A percentile compares a stretch with the other conserved stretches of the same genome.
These are phyloP conservation scores for Debaryomyces sp. DNA, from an alignment of 1,139 yeast species.

Conservation along the genomic window DNA sequence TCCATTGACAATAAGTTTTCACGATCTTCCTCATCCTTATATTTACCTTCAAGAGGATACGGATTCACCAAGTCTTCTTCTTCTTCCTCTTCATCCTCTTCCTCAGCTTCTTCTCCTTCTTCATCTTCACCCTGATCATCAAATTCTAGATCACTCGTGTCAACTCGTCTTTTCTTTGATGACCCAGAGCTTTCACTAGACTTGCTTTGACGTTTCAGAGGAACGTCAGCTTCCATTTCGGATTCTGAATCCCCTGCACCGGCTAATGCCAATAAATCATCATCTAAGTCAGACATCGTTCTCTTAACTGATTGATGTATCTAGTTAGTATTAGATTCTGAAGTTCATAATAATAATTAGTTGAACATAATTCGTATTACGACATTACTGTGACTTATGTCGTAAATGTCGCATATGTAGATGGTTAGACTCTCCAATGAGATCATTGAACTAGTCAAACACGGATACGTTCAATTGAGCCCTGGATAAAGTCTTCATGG, in stretches of 20 bases:
- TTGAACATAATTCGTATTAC: not conserved
- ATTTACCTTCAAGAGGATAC: conserved; percentile 92
- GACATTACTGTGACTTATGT: not conserved
- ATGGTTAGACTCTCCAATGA: no score
- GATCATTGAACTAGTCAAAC: no score
- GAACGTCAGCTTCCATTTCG: conserved; percentile 29
- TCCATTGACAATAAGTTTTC: conserved; percentile 70
- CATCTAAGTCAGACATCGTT: conserved; percentile 68
- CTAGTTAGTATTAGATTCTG: not conserved
- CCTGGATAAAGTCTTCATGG: no score
- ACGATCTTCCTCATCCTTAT: conserved; percentile 80
- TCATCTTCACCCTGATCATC: conserved; percentile 40
- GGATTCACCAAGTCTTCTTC: conserved; percentile 59
- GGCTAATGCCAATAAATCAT: conserved; percentile 88
- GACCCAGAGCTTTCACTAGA: conserved; percentile 21
- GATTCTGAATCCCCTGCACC: conserved; percentile 49
- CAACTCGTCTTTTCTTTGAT: conserved; percentile 23
- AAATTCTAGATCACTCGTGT: conserved; percentile 16
- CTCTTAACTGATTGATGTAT: not conserved
- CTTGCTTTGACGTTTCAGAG: conserved; percentile 16
- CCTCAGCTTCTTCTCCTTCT: conserved; percentile 40
- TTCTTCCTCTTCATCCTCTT: conserved; percentile 25
- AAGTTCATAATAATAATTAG: not conserved
- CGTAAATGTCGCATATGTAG: not conserved
- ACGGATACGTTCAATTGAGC: no score